Conservation (phyloP, 139 green algal genomes). For the Chlamydomonas asymmetrica region DNA sequence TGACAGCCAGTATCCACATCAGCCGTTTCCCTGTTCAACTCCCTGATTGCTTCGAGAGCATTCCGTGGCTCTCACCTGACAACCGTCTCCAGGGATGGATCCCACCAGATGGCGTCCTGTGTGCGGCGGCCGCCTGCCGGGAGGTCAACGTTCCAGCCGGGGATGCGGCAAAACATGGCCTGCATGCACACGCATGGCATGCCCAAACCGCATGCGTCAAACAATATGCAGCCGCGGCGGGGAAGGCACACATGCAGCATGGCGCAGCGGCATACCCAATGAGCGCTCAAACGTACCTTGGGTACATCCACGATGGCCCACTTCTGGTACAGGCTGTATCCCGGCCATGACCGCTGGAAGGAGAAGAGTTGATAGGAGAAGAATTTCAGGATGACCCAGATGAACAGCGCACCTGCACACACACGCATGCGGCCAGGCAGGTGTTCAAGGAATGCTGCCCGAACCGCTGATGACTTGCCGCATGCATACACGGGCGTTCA, state of each 20-base stretch:
- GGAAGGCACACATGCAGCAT: too few species aligned
- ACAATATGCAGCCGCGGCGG: too few species aligned
- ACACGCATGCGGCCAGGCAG: too few species aligned
- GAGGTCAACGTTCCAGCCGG: slow-evolving; percentile 4
- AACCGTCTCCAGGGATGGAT: background rate
- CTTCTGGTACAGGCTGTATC: background rate
- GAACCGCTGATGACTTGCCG: background rate
- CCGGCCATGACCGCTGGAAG: slow-evolving; percentile 34
- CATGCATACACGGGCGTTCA: background rate
- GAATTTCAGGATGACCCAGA: slow-evolving; percentile 37
- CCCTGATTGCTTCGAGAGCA: too few species aligned
- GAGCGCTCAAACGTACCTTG: too few species aligned
- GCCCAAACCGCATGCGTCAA: too few species aligned
- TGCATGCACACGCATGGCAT: too few species aligned
- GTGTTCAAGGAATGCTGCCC: slow-evolving; percentile 35
- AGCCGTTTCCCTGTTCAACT: too few species aligned
- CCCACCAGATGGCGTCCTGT: background rate
- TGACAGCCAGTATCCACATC: too few species aligned
- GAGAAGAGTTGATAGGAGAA: slow-evolving; percentile 33
- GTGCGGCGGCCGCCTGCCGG: background rate
- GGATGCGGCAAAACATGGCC: background rate
- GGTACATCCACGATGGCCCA: background rate
- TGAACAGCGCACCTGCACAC: slow-evolving; percentile 30
- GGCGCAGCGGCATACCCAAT: too few species aligned
- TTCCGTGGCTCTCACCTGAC: background rate